phyloP scores from a whole-genome alignment of 2,329 filamentous ascomycete species.

The Diaporthe citrichinensis region DNA sequence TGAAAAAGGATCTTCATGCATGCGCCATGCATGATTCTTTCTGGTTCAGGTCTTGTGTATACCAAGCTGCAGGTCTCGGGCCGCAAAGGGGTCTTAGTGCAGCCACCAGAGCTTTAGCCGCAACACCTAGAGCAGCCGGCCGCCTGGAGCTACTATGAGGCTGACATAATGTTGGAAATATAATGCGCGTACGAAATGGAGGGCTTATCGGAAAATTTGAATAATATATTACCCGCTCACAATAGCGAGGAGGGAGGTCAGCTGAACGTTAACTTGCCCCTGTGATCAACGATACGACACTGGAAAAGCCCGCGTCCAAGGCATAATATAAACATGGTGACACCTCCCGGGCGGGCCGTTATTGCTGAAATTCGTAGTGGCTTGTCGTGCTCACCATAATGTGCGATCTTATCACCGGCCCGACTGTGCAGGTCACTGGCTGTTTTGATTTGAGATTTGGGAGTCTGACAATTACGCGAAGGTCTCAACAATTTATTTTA shows the following conservation, averaged over 20 bases:
- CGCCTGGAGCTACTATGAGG: not conserved
- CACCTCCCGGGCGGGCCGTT: too few relatives aligned
- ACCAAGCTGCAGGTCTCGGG: conserved; percentile 2
- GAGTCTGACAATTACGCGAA: not conserved
- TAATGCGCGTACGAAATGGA: not conserved
- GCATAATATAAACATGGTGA: not conserved
- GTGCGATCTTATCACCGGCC: conserved; percentile 7
- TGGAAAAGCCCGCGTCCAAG: not conserved
- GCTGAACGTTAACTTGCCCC: not conserved
- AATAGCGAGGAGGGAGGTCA: not conserved
- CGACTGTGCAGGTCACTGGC: not conserved
- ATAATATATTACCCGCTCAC: not conserved
- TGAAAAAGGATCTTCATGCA: conserved; percentile 16
- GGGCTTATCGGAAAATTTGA: not conserved
- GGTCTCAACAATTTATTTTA: not conserved
- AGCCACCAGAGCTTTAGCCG: not conserved
- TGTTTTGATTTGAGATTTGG: not conserved
- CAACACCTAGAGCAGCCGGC: not conserved
- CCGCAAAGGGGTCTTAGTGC: not conserved
- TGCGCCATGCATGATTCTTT: not conserved
- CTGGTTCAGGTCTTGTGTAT: not conserved
- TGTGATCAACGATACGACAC: not conserved
- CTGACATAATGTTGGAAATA: conserved; percentile 14
- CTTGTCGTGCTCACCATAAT: not conserved
- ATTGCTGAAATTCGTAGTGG: not conserved